Evolutionary conservation across 108 stramenopile genomes (phyloP), one percentile per base, ranked within the genome.

Genomic region (Cyclotella baltica): DNA sequence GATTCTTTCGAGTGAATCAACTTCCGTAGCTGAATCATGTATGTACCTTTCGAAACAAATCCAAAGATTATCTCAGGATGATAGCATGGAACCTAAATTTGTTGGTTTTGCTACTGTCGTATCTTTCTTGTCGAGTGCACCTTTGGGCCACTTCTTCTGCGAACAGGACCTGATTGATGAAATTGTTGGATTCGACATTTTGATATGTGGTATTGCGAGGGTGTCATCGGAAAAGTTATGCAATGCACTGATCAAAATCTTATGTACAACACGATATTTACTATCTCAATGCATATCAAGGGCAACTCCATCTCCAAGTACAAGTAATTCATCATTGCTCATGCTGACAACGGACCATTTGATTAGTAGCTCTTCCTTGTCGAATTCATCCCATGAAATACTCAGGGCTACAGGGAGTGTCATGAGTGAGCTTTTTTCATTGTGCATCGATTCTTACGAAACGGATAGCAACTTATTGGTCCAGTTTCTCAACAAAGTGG

Each of bases 41-140:
- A 37, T 66, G 28, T 50, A 66, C 4, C 22, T 75, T 16, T 28
- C 38, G 13, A 10, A 27, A 56, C 37, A 73, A 23, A 35, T 52
- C n/a, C 55, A 11, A 56, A 67, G 23, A 61, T 47, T 27, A n/a
- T 29, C 75, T 35, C 36, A 13, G 30, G 47, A 67, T 46, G 25
- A 79, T 0, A 33, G 48, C 27, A 43, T 25, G 18, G 18, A 47
- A 11, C 11, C 18, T 29, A 22, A 34, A 35, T 2, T 70, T 31
- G 58, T 61, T 29, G 36, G 6, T 16, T 57, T 33, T 30, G 64
- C 70, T 34, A 82, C 55, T n/a, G 23, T 43, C 18, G 23, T 82
- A 46, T 50, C 75, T 2, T 82, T 76, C 62, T 33, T 82, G 22
- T 67, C 81, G 25, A 82, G 81, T 82, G 75, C 57, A 5, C 81